Evolutionary conservation across 2,329 filamentous ascomycete genomes (phyloP), one percentile per base, ranked within the genome.

Genomic region (Colletotrichum sp.): DNA sequence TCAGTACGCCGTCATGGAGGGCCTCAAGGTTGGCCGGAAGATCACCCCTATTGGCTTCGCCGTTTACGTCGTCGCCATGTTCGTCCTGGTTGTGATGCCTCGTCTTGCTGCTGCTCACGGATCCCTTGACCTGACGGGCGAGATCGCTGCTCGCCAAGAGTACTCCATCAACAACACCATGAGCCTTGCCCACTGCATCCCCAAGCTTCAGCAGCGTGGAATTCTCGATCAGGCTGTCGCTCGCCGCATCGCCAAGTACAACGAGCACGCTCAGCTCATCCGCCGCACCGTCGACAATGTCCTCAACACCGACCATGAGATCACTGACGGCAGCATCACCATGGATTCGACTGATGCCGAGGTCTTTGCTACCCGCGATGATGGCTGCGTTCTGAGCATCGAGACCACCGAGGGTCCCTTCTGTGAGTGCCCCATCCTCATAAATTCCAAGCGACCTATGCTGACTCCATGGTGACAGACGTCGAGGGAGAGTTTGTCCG

Each of bases 341-440:
- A 60, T 57, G 18, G 16, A 36, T 14, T 67, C 72, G 10, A 57
- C 67, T 28, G 67, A 74, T 32, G 67, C 34, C 3, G 68, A 71
- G 12, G 61, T 74, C n/a, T 74, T 74, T 26, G 72, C 72, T 8
- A 71, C 68, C 8, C 72, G 68, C 6, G 72, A 74, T 4, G 72
- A 74, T n/a, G 72, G 68, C 32, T 72, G 63, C 21, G 69, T 72
- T 24, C 43, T 72, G 2, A 66, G 63, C 30, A 28, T 60, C 6
- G 69, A 72, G n/a, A 68, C 52, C 48, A 72, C 69, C 8, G 69
- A 72, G 34, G 69, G 61, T 3, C 63, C 69, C 7, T 72, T 72
- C 52, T 72, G 69, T 72, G 16, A 30, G 32, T 32, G 28, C n/a
- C 0, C 3, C 8, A 0, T 2, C 7, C 32, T 9, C 18, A 24